Base-by-base conservation (phyloP, 2,329 filamentous ascomycete species). In the Paecilomyces dactylethromorphus region DNA sequence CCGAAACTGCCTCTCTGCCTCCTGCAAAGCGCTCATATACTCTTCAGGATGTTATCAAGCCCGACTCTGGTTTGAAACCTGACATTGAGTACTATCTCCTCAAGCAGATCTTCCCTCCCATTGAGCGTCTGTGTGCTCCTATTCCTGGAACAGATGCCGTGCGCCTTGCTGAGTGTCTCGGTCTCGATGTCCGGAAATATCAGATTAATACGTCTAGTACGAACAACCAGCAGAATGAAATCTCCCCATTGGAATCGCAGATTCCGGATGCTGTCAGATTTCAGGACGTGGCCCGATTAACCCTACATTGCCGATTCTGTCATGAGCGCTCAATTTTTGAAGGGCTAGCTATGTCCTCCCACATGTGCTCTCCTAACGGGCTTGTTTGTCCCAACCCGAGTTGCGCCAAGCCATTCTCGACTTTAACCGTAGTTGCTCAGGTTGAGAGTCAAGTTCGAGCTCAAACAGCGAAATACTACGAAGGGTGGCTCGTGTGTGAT, bases 41-140 rank as follows among this genome's bases (percentile, higher is more conserved):
- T 4, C 88, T 91, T 1, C 88, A 92, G 59, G 94, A 99, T 72
- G 87, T 96, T 18, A 79, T 90, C 60, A 95, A 94, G 69, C 71
- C 85, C 15, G 89, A 90, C 65, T 87, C 88, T 1, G 87, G 81
- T 1, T 82, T 99, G 6, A 83, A 88, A 59, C 91, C 92, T 1
- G 94, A 99, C 69, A 84, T 97, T n/a, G 94, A 99, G 71, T 97
- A 92, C 84, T 99, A 99, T 74, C 85, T 99, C 45, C 89, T 91
- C 79, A 99, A 99, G 80, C 94, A 99, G 75, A 97, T 99, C 60
- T 91, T 99, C 76, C 94, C 94, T 11, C 94, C 94, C 0, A 94
- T 99, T 26, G 94, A 99, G 78, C 91, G 94, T 82, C 87, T 99
- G 22, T 99, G 94, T 72, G 94, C 93, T 61, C 96, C 96, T 60